phyloP scores from a whole-genome alignment of 2,329 filamentous ascomycete species.

The Trichoderma guizhouense region DNA sequence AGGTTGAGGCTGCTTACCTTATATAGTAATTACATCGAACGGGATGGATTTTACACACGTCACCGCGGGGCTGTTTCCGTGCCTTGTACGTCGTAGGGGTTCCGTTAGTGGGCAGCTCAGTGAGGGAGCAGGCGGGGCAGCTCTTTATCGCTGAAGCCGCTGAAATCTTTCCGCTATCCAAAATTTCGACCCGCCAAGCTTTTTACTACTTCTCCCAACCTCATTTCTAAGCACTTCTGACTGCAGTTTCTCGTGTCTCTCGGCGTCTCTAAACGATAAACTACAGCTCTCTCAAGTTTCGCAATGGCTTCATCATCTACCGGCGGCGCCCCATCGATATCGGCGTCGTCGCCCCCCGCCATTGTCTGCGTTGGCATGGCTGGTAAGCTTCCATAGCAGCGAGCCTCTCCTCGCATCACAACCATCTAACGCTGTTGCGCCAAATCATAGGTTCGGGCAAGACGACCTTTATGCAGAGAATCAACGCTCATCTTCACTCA shows the following conservation, averaged over 20 bases:
- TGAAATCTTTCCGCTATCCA: neutral
- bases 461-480: conserved; percentile 99
- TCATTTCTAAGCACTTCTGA: neutral
- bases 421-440: neutral
- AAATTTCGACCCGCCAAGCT: conserved; percentile 14
- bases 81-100: neutral
- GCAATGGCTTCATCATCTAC: conserved; percentile 35
- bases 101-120: neutral
- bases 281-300: neutral
- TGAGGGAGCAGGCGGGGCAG: conserved; percentile 12
- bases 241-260: neutral
- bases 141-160: conserved; percentile 7
- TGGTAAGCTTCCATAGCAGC: conserved; percentile 46
- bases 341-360: conserved; percentile 56
- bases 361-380: conserved; percentile 98
- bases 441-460: conserved; percentile 73
- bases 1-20: neutral
- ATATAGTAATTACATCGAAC: neutral
- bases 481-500: conserved; percentile 86
- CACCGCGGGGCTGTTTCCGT: conserved; percentile 14
- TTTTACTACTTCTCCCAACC: neutral
- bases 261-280: neutral
- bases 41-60: neutral
- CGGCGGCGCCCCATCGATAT: conserved; percentile 26
- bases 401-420: neutral